Evolutionary conservation across 805 yeast genomes (phyloP), one percentile per base, ranked within the genome.

Genomic region (Saccharomycopsis sp.): DNA sequence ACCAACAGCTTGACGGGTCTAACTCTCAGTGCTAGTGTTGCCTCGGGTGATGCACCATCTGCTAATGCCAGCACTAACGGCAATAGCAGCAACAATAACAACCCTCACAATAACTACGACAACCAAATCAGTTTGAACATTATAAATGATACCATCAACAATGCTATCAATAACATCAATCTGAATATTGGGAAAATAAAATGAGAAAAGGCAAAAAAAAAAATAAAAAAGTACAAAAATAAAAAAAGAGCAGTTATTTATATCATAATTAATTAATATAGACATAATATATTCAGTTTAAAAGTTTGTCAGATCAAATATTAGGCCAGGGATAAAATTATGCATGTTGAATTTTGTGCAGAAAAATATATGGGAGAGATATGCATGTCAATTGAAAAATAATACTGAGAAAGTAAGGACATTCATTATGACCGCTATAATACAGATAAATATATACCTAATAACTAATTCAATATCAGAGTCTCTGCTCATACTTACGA

Each of bases 11-110:
- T 52, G 20, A 22, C 29, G 2, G 44, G 49, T 17, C 35, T 52
- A 47, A 17, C 65, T 12, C 52, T 62, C 9, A 65, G 65, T 35
- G 56, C 44, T 38, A 58, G 56, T 50, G 58, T 56, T 23, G 29
- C 41, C 49, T 47, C 55, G 25, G 55, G 47, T 52, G 55, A 20
- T 52, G 38, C 38, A 29, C 65, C 65, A 29, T 65, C 65, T 35
- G 56, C 44, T 42, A 59, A 56, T 50, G 58, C 56, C 22, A 35
- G 29, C 44, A 52, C 54, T 41, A 55, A 47, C 54, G 55, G 24
- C 47, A 55, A 54, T 25, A 41, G 17, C 38, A 49, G 41, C 19
- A 38, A 54, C 47, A 29, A 57, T 51, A 56, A 54, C 57, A 61
- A 57, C 41, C 25, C 15, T 38, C 15, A 14, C 29, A 14, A 8